Conservation (phyloP, 202 grass and related monocot species). For the Panicum hallii region DNA sequence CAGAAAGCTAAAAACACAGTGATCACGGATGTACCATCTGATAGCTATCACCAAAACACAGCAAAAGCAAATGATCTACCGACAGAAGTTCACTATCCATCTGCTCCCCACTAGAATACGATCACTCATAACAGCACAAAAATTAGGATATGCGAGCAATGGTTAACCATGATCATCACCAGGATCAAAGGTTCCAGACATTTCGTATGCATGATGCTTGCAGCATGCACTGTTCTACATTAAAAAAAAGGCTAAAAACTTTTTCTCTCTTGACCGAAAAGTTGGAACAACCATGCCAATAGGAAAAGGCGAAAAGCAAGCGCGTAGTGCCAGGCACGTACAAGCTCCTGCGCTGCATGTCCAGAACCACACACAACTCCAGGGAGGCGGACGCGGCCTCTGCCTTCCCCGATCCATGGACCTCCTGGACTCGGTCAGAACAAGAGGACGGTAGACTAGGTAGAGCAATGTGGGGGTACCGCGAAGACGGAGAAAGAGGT, state of each 20-base stretch:
- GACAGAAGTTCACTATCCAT: neutral
- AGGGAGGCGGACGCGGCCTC: neutral
- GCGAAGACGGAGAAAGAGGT: constrained; percentile 95
- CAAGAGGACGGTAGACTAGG: neutral
- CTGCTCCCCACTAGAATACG: neutral
- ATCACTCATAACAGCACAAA: neutral
- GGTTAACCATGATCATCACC: neutral
- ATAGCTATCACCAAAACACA: constrained; percentile 1
- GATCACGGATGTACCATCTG: neutral
- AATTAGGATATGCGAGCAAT: neutral
- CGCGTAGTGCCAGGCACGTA: constrained; percentile 38
- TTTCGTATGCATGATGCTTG: neutral
- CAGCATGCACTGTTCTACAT: constrained; percentile 1
- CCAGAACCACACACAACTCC: constrained; percentile 19
- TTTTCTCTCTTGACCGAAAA: neutral
- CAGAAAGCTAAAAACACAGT: neutral
- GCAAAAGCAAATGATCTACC: neutral
- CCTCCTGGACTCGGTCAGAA: neutral
- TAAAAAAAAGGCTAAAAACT: neutral
- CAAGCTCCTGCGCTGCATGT: constrained; percentile 26
- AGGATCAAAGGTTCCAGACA: constrained; percentile 1
- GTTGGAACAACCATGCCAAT: neutral
- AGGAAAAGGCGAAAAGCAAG: constrained; percentile 20
- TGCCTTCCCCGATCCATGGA: neutral
- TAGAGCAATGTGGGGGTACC: constrained; percentile 63